Percentiles rank a stretch among this genome's conserved stretches.
These are phyloP conservation scores for Raphidocelis subcapitata DNA, from an alignment of 139 green algal species.

Conservation along the genomic window DNA sequence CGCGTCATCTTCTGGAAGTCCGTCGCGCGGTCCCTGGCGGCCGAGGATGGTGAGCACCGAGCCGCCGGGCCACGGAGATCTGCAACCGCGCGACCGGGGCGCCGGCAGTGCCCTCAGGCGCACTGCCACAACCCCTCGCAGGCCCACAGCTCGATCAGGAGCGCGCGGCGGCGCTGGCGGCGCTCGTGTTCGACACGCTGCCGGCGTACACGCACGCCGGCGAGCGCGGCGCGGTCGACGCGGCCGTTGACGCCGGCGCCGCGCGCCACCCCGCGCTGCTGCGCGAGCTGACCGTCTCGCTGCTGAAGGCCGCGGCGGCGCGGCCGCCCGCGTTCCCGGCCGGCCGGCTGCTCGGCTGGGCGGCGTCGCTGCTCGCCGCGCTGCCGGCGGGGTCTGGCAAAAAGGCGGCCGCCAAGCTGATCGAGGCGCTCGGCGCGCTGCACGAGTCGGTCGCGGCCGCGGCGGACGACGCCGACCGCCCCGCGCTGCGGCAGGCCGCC, in stretches of 20 bases:
- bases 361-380: conserved; percentile 32
- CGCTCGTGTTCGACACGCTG: conserved; percentile 32
- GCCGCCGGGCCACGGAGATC: neutral
- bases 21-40: too few species aligned
- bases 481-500: neutral
- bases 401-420: conserved; percentile 72
- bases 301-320: conserved; percentile 40
- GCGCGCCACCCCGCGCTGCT: conserved; percentile 46
- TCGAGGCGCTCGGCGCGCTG: conserved; percentile 51
- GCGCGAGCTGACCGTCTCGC: conserved; percentile 45
- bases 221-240: conserved; percentile 16
- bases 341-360: conserved; percentile 56
- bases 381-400: conserved; percentile 45
- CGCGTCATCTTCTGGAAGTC: too few species aligned
- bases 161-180: conserved; percentile 41
- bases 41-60: neutral
- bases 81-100: neutral
- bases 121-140: neutral
- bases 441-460: conserved; percentile 4
- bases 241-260: conserved; percentile 16
- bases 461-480: neutral
- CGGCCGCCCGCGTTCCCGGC: conserved; percentile 29
- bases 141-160: conserved; percentile 54
- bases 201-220: conserved; percentile 20
- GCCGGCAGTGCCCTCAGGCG: neutral